These are phyloP conservation scores for Paratinospora sagittata DNA, from an alignment of 164 flowering plant species.

Conservation along the genomic window DNA sequence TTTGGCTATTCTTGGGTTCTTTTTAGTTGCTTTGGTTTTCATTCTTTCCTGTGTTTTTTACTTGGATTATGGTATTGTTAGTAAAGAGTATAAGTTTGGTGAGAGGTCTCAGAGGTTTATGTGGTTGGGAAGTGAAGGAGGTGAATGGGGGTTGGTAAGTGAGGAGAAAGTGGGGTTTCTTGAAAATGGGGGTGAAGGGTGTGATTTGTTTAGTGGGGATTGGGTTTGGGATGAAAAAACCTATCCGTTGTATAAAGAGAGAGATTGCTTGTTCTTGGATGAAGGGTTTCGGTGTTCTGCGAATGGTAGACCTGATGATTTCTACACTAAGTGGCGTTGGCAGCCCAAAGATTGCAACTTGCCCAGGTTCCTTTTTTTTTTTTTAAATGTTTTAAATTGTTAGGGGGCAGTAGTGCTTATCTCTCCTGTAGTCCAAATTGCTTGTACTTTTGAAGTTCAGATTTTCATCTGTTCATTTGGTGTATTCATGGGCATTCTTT, in stretches of 20 bases:
- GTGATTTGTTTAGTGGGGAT: slow-evolving; percentile 71
- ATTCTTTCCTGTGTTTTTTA: slow-evolving; percentile 38
- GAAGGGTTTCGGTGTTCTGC: slow-evolving; percentile 76
- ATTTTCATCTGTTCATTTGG: not conserved
- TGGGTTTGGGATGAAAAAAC: slow-evolving; percentile 92
- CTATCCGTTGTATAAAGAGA: slow-evolving; percentile 60
- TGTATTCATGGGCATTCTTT: not conserved
- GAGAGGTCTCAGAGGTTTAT: slow-evolving; percentile 4
- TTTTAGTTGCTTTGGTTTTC: slow-evolving; percentile 23
- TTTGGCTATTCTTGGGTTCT: slow-evolving; percentile 37
- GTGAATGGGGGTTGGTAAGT: slow-evolving; percentile 9
- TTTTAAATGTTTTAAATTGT: not conserved
- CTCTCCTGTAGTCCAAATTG: not conserved
- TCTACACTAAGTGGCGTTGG: slow-evolving; percentile 89
- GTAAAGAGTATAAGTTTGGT: slow-evolving; percentile 3
- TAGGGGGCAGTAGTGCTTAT: not conserved
- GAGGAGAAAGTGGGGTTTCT: slow-evolving; percentile 32
- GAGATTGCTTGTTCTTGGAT: slow-evolving; percentile 59
- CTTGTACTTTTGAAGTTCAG: no score
- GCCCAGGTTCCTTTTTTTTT: slow-evolving; percentile 52
- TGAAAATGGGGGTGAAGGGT: slow-evolving; percentile 34
- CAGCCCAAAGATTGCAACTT: slow-evolving; percentile 75
- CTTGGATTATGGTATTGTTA: slow-evolving; percentile 34
- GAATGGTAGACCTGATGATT: slow-evolving; percentile 75
- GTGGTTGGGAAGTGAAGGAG: slow-evolving; percentile 18